Evolutionary conservation across 805 yeast genomes (phyloP).

Genomic region (Candida sithepensis): DNA sequence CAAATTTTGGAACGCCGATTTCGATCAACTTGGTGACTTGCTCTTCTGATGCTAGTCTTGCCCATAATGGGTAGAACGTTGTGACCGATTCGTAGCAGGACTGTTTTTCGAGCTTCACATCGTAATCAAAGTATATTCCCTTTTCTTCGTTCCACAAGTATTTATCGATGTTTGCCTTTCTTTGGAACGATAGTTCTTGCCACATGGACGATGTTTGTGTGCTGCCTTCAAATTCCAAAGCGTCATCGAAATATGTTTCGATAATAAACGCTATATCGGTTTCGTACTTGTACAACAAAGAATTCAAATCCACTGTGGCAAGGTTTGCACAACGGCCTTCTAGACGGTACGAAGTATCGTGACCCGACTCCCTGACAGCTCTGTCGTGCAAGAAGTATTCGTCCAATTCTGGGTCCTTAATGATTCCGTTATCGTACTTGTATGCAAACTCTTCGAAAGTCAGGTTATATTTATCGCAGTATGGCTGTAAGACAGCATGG

Average conservation of each 20-base stretch:
- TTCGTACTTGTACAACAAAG: conserved; percentile 86
- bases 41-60: conserved; percentile 58
- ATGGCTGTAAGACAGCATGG: conserved; percentile 63
- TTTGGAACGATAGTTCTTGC: conserved; percentile 50
- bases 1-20: conserved; percentile 63
- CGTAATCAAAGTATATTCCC: conserved; percentile 81
- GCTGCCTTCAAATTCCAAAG: conserved; percentile 42
- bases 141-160: conserved; percentile 82
- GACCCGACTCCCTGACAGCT: conserved; percentile 95
- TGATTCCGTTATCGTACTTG: conserved; percentile 61
- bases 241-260: conserved; percentile 50
- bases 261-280: conserved; percentile 71
- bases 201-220: conserved; percentile 49
- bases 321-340: conserved; percentile 87
- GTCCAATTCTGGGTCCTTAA: conserved; percentile 79
- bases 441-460: conserved; percentile 61
- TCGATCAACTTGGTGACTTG: conserved; percentile 66
- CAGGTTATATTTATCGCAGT: conserved; percentile 56
- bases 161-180: conserved; percentile 56
- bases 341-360: conserved; percentile 86
- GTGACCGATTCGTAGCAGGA: conserved; percentile 82
- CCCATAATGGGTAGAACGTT: conserved; percentile 89
- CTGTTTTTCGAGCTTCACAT: conserved; percentile 52
- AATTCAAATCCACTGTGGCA: conserved; percentile 87
- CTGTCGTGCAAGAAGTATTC: conserved; percentile 88